These are phyloP conservation scores for Phenoliferia sp. DNA, from an alignment of 1,284 basidiomycete genomes.

Conservation along the genomic window DNA sequence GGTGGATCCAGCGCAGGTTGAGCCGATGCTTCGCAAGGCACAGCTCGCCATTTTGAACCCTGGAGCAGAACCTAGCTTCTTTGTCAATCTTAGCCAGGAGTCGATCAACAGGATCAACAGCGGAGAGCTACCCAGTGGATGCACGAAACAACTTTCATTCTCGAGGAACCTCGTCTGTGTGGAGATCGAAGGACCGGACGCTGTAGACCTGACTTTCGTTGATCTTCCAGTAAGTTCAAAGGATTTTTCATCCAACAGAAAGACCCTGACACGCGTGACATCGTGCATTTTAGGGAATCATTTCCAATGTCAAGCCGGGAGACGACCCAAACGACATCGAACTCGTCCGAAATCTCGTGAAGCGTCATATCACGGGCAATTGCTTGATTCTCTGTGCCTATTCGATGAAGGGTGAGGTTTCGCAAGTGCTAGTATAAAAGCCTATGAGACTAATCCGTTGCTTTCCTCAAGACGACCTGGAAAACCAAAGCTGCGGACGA, in stretches of 20 bases:
- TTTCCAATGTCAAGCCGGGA: conserved; percentile 54
- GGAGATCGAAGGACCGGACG: conserved; percentile 60
- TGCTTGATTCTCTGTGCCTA: conserved; percentile 66
- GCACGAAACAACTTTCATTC: conserved; percentile 44
- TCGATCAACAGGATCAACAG: neutral
- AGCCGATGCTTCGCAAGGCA: conserved; percentile 61
- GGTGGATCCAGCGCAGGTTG: conserved; percentile 52
- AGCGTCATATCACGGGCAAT: conserved; percentile 58
- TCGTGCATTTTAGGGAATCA: no score
- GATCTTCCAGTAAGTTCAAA: conserved; percentile 56
- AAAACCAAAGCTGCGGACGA: conserved; percentile 62
- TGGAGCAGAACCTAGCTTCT: conserved; percentile 39
- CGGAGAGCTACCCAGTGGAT: neutral
- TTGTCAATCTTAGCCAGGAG: conserved; percentile 47
- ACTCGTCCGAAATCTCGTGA: conserved; percentile 57
- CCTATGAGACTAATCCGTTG: neutral
- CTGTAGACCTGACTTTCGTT: conserved; percentile 65
- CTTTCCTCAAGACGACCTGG: conserved; percentile 57
- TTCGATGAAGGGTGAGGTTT: conserved; percentile 45
- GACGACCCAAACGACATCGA: conserved; percentile 56
- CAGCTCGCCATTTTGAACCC: conserved; percentile 69
- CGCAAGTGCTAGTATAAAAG: neutral
- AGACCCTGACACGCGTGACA: neutral
- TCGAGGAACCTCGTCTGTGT: conserved; percentile 61
- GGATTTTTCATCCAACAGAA: conserved; percentile 26